Conservation (phyloP, 306 rosid genomes). For the Biancaea sappan region DNA sequence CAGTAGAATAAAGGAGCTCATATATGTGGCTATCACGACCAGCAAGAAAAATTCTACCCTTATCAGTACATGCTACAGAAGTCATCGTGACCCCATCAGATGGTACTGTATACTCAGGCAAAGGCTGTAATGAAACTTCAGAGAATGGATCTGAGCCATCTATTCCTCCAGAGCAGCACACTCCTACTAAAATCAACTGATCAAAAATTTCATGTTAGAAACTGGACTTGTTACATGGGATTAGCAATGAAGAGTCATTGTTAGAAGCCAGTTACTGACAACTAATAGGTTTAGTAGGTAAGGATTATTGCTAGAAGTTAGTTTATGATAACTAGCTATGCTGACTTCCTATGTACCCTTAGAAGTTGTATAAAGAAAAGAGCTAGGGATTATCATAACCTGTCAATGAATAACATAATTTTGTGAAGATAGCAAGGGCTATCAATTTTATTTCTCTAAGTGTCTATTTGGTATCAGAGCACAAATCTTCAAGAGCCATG, state of each 20-base stretch:
- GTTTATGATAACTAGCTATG: neutral
- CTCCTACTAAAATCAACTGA: constrained; percentile 90
- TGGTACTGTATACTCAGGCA: constrained; percentile 86
- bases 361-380: neutral
- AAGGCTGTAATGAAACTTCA: constrained; percentile 87
- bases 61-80: constrained; percentile 80
- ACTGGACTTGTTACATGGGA: neutral
- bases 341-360: neutral
- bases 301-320: too few species aligned
- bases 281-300: too few species aligned
- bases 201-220: constrained; percentile 48
- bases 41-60: constrained; percentile 90
- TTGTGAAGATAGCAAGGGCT: neutral
- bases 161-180: constrained; percentile 88
- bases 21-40: constrained; percentile 98
- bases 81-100: constrained; percentile 98
- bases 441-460: neutral
- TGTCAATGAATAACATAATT: neutral
- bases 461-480: neutral
- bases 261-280: too few species aligned
- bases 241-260: neutral
- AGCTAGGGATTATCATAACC: neutral
- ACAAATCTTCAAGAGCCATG: neutral
- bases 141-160: constrained; percentile 85
- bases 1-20: constrained; percentile 82